A percentile compares a stretch with the other conserved stretches of the same genome.
phyloP scores from a whole-genome alignment of 768 basidiomycete species.

The Chlorophyllum brunneum region DNA sequence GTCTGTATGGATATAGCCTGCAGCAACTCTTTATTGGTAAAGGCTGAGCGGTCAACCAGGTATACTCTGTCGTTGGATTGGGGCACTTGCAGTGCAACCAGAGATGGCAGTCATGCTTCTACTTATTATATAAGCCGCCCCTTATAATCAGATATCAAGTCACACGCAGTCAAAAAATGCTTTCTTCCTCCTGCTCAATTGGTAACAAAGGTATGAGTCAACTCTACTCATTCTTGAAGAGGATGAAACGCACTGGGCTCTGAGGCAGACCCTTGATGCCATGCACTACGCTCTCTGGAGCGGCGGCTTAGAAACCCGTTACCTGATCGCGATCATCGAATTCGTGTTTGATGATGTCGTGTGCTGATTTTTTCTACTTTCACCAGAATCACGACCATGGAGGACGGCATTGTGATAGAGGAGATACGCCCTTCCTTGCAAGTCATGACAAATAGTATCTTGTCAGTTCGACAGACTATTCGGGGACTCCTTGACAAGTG shows the following conservation, averaged over 20 bases:
- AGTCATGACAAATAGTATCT: conserved; percentile 61
- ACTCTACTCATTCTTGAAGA: conserved; percentile 8
- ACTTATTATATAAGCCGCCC: conserved; percentile 1
- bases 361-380: conserved; percentile 9
- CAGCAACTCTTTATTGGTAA: conserved; percentile 2
- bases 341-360: conserved; percentile 16
- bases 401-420: conserved; percentile 15
- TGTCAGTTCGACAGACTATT: conserved; percentile 55
- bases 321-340: conserved; percentile 27
- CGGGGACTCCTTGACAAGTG: conserved; percentile 55
- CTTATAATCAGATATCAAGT: background rate
- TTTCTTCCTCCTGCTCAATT: background rate
- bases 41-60: background rate
- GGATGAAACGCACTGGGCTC: conserved; percentile 65
- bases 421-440: conserved; percentile 34
- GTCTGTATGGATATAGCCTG: background rate
- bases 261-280: conserved; percentile 37
- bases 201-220: conserved; percentile 12
- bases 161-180: conserved; percentile 4
- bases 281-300: conserved; percentile 43
- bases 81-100: background rate
- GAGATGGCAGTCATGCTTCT: too few species aligned
- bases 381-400: conserved; percentile 18
- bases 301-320: conserved; percentile 56
- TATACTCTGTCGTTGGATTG: background rate